Evolutionary conservation across 208 protist species (phyloP).

Genomic region (Leishmania gerbilli): DNA sequence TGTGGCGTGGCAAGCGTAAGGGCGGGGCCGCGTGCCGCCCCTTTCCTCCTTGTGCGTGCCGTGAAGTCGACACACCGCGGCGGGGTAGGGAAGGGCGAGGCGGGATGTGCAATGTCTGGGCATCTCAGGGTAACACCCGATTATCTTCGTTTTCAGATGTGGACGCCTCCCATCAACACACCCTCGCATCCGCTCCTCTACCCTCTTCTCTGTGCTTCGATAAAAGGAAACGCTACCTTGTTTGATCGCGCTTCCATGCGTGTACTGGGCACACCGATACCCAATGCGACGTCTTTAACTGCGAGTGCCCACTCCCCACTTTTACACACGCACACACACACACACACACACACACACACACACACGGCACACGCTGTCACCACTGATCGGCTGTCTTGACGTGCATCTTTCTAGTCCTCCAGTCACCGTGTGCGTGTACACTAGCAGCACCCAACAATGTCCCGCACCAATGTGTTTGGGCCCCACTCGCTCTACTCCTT

Average conservation of each 20-base stretch:
- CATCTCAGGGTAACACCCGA: background rate
- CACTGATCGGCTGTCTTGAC: background rate
- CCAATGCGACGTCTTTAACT: background rate
- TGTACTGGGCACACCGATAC: background rate
- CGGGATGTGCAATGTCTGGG: background rate
- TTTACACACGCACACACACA: background rate
- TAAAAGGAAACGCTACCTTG: background rate
- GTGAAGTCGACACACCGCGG: too few relatives aligned
- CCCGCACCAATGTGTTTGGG: conserved; percentile 76
- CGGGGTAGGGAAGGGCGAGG: background rate
- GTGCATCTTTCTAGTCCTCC: background rate
- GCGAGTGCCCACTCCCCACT: background rate
- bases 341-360: background rate
- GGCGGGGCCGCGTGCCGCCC: background rate
- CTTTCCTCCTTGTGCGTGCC: background rate
- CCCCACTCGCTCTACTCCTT: conserved; percentile 84
- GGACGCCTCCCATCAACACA: background rate
- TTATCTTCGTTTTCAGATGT: background rate
- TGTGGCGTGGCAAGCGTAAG: background rate
- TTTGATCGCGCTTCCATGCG: background rate
- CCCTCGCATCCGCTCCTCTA: background rate
- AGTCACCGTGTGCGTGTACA: background rate
- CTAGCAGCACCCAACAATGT: conserved; percentile 43
- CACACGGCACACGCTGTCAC: background rate
- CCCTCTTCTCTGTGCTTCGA: background rate